Evolutionary conservation across 2,329 filamentous ascomycete genomes (phyloP).

Genomic region (Chrysoporthe puriensis): DNA sequence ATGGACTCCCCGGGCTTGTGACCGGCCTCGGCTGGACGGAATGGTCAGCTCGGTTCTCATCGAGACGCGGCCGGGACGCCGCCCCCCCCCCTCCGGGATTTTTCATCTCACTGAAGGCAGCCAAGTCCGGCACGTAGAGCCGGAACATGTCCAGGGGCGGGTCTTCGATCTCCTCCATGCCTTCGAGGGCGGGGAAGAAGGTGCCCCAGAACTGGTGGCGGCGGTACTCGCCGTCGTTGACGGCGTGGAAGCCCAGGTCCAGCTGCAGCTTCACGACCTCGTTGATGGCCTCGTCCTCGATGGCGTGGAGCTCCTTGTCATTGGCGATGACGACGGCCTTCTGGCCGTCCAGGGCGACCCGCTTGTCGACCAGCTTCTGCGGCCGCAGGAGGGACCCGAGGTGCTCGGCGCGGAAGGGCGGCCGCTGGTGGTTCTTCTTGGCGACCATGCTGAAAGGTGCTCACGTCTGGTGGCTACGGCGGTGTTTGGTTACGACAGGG

Average conservation of each 20-base stretch:
- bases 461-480: no score
- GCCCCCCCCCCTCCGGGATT: neutral
- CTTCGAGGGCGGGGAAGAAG: constrained; percentile 44
- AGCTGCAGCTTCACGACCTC: constrained; percentile 63
- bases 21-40: constrained; percentile 44
- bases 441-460: constrained; percentile 12
- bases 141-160: constrained; percentile 42
- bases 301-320: constrained; percentile 49
- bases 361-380: constrained; percentile 58
- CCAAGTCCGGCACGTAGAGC: constrained; percentile 45
- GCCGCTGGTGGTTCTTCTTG: constrained; percentile 34
- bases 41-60: constrained; percentile 3
- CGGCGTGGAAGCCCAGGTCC: constrained; percentile 57
- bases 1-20: constrained; percentile 52
- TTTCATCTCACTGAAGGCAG: constrained; percentile 43
- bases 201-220: constrained; percentile 41
- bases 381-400: constrained; percentile 76
- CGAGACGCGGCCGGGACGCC: neutral
- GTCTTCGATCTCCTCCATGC: constrained; percentile 44
- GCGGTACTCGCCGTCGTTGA: constrained; percentile 65
- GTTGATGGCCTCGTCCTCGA: constrained; percentile 63
- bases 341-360: constrained; percentile 39
- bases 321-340: constrained; percentile 43
- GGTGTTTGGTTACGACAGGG: neutral
- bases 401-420: constrained; percentile 76